Base-by-base conservation (phyloP, 331 rosid genomes). In the Quercus lobata region DNA sequence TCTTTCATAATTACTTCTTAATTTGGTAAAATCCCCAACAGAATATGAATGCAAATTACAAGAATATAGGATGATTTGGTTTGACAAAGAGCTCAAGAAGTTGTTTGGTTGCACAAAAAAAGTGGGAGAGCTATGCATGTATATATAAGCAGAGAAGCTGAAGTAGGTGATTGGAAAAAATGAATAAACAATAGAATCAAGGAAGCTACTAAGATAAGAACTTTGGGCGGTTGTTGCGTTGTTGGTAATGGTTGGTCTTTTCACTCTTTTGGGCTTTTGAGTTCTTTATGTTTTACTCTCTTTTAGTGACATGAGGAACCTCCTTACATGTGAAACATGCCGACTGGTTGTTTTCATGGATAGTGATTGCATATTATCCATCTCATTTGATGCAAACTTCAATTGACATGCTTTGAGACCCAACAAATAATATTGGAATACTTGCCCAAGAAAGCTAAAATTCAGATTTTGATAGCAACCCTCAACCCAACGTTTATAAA, bases 101-200 rank as follows among this genome's bases (percentile, higher is more conserved):
- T 54, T 57, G 17, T 32, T 52, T 22, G 35, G 72, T 71, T 81
- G 74, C 27, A 72, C 5, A 2, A 25, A 62, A 71, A 35, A 29
- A 84, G 17, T 21, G 63, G 34, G 53, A 49, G 35, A 16, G 41
- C 24, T 18, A 52, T 61, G 75, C 2, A 55, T 12, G 61, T 76
- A 75, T 80, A 69, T 63, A 83, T 78, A 80, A 78, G 25, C 41
- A 16, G 22, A 32, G 29, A 66, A 83, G 35, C 56, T 5, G 32
- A 32, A 14, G 62, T 6, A 54, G 53, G 25, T 14, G 18, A 5
- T 49, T 29, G 30, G 44, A 16, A 15, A 57, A 73, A 25, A 49
- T 41, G 32, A 46, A 57, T 5, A 41, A 24, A 57, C 24, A 76
- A 35, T 34, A 24, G 15, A 75, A 56, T 61, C 78, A 62, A 78